Percentiles rank a stretch among this genome's conserved stretches.
These are phyloP conservation scores for Ophiostoma angusticollis DNA, from an alignment of 2,329 filamentous ascomycete species.

Conservation along the genomic window DNA sequence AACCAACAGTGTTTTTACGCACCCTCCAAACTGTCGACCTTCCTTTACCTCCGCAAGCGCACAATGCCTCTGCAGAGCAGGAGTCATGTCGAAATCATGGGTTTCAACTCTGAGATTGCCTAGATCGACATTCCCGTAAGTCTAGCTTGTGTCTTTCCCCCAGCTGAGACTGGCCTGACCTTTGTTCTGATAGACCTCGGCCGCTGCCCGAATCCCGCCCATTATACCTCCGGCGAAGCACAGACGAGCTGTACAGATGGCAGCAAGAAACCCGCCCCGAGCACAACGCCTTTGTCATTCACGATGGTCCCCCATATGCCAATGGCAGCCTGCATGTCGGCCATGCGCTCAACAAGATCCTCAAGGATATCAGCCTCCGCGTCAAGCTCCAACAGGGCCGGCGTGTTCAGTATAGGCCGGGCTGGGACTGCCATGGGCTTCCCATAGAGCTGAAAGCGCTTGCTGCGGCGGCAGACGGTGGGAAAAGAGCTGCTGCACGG, in stretches of 20 bases:
- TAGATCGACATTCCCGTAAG: slow-evolving; percentile 59
- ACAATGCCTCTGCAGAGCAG: slow-evolving; percentile 8
- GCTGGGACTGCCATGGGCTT: slow-evolving; percentile 96
- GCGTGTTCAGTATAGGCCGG: slow-evolving; percentile 69
- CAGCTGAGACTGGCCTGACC: not conserved
- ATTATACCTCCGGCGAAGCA: slow-evolving; percentile 59
- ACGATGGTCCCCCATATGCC: slow-evolving; percentile 94
- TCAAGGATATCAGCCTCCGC: slow-evolving; percentile 86
- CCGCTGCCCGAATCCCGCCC: slow-evolving; percentile 36
- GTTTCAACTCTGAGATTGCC: slow-evolving; percentile 63
- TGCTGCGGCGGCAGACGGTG: slow-evolving; percentile 28
- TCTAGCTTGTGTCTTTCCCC: not conserved
- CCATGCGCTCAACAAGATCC: slow-evolving; percentile 90
- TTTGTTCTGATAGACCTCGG: slow-evolving; percentile 30
- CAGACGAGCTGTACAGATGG: slow-evolving; percentile 84
- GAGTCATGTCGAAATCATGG: slow-evolving; percentile 49
- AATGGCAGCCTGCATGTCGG: slow-evolving; percentile 87
- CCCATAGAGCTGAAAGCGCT: slow-evolving; percentile 96
- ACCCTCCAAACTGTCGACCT: no score
- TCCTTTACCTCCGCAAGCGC: not conserved
- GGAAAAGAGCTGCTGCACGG: slow-evolving; percentile 17
- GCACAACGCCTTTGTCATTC: slow-evolving; percentile 59
- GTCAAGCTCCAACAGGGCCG: slow-evolving; percentile 67
- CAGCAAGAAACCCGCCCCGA: slow-evolving; percentile 47
- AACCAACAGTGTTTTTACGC: no score